Conservation (phyloP, 2,329 filamentous ascomycete species). For the Dothideomycetes sp. region DNA sequence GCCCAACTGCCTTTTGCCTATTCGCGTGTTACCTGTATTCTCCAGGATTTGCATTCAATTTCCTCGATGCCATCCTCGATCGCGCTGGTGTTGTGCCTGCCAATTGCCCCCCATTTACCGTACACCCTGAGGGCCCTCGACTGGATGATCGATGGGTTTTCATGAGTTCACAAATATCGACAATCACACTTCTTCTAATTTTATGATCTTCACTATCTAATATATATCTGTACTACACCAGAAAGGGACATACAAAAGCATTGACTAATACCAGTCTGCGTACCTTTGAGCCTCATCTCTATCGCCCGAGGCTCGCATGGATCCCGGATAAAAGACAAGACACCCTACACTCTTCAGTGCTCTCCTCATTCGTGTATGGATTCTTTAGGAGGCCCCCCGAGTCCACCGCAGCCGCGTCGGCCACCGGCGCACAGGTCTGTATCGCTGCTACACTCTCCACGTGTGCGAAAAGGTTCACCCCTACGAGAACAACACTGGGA, state of each 20-base stretch:
- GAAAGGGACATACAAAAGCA: too few species aligned
- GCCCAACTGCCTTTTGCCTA: too few species aligned
- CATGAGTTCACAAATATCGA: too few species aligned
- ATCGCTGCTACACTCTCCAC: too few species aligned
- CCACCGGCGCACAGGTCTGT: slow-evolving; percentile 34
- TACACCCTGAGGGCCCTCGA: not conserved
- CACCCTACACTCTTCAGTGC: not conserved
- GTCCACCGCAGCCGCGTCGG: slow-evolving; percentile 26
- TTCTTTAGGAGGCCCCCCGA: not conserved
- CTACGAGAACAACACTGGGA: slow-evolving; percentile 31
- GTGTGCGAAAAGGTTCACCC: too few species aligned
- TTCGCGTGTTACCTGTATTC: too few species aligned
- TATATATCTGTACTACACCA: too few species aligned
- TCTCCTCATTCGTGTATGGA: slow-evolving; percentile 1
- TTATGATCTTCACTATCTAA: too few species aligned
- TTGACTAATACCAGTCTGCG: too few species aligned
- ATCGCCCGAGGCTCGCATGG: not conserved
- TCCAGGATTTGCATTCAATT: slow-evolving; percentile 6
- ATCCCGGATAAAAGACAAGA: not conserved
- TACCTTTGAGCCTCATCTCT: not conserved
- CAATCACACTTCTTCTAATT: too few species aligned
- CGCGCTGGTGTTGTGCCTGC: not conserved
- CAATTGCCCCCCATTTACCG: not conserved
- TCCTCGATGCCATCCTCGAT: not conserved
- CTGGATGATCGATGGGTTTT: too few species aligned